A percentile compares a stretch with the other conserved stretches of the same genome.
phyloP scores from a whole-genome alignment of 495 filamentous ascomycete genomes.

The Aspergillus nidulans region DNA sequence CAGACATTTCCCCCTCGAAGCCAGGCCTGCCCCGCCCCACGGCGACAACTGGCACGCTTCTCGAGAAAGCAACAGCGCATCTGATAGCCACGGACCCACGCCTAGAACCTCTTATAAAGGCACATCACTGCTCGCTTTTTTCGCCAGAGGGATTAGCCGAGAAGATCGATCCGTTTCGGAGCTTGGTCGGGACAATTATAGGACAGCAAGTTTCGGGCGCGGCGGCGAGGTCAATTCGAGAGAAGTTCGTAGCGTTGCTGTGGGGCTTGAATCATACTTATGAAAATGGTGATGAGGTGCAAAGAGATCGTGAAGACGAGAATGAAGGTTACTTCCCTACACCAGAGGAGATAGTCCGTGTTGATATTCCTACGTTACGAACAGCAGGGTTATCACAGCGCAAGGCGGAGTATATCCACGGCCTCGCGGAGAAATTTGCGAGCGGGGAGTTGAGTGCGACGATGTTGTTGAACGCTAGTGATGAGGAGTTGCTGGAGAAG shows the following conservation, averaged over 20 bases:
- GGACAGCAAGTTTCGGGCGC: constrained; percentile 94
- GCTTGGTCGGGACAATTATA: constrained; percentile 80
- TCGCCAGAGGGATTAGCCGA: constrained; percentile 78
- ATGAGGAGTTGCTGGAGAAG: constrained; percentile 80
- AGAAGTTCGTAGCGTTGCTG: constrained; percentile 80
- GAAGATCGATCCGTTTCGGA: constrained; percentile 80
- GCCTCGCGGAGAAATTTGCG: constrained; percentile 76
- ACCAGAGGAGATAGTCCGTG: constrained; percentile 63
- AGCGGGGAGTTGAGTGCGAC: constrained; percentile 67
- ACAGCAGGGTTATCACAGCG: constrained; percentile 84
- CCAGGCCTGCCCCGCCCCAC: constrained; percentile 41
- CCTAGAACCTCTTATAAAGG: constrained; percentile 66
- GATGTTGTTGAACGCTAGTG: constrained; percentile 69
- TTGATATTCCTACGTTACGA: constrained; percentile 59
- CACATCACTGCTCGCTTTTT: constrained; percentile 73
- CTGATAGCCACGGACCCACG: constrained; percentile 71
- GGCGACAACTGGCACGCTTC: constrained; percentile 66
- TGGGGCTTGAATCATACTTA: constrained; percentile 20
- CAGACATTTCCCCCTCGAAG: constrained; percentile 56
- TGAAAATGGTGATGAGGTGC: background rate
- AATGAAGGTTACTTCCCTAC: constrained; percentile 59
- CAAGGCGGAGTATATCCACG: constrained; percentile 91
- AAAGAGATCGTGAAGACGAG: constrained; percentile 8
- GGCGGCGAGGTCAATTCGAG: constrained; percentile 81
- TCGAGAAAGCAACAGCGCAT: constrained; percentile 74